phyloP scores from a whole-genome alignment of 139 green algal species.

The Chlorella vulgaris region DNA sequence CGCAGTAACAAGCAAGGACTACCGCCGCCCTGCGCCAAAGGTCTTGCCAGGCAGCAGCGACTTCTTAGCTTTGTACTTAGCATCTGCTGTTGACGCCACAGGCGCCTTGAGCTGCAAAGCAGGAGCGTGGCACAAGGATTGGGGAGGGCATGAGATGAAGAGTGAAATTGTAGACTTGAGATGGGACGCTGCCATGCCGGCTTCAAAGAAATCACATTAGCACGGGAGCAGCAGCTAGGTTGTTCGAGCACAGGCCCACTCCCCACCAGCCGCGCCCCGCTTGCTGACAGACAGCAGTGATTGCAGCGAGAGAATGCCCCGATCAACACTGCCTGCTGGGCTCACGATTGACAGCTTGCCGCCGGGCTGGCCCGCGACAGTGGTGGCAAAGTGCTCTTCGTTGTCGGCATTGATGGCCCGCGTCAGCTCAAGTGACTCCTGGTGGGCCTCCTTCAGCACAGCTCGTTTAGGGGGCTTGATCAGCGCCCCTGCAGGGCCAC shows the following conservation, averaged over 20 bases:
- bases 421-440: slow-evolving; percentile 28
- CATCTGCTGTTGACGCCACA: slow-evolving; percentile 16
- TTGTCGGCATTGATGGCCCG: slow-evolving; percentile 48
- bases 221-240: too few relatives aligned
- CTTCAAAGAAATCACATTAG: too few relatives aligned
- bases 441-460: slow-evolving; percentile 4
- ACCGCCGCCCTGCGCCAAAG: slow-evolving; percentile 14
- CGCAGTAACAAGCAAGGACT: too few relatives aligned
- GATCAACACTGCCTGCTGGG: background rate
- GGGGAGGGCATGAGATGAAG: background rate
- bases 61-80: slow-evolving; percentile 19
- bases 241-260: too few relatives aligned
- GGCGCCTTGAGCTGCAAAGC: slow-evolving; percentile 28
- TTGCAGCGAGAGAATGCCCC: background rate
- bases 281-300: too few relatives aligned
- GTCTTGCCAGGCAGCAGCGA: background rate
- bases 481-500: slow-evolving; percentile 22
- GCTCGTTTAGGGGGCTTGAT: slow-evolving; percentile 36
- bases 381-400: slow-evolving; percentile 32
- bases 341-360: slow-evolving; percentile 43
- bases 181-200: too few relatives aligned
- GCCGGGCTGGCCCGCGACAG: slow-evolving; percentile 19
- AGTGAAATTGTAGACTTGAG: too few relatives aligned
- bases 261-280: too few relatives aligned
- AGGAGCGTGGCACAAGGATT: background rate